Conservation (phyloP, 495 filamentous ascomycete genomes). For the Tuber brumale region DNA sequence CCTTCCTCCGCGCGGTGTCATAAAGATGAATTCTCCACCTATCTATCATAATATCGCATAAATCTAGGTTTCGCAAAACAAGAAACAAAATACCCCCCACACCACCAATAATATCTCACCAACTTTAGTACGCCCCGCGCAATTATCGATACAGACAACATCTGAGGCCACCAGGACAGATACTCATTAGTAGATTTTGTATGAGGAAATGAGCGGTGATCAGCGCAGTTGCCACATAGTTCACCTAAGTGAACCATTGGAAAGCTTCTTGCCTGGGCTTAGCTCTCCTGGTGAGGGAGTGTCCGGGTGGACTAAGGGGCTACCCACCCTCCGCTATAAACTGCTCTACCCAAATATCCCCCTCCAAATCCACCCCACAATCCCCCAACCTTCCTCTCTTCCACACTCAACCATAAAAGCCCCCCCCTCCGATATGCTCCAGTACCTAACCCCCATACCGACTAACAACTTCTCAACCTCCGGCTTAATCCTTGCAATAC, state of each 20-base stretch:
- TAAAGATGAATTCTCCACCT: not conserved
- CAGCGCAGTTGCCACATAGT: too few relatives aligned
- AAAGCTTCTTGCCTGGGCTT: too few relatives aligned
- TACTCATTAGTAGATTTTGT: too few relatives aligned
- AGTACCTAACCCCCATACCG: slow-evolving; percentile 50
- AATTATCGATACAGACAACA: not conserved
- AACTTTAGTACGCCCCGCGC: not conserved
- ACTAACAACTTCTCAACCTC: slow-evolving; percentile 41
- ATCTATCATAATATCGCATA: not conserved
- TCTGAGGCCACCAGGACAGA: too few relatives aligned
- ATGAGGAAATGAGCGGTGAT: too few relatives aligned
- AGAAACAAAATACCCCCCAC: not conserved
- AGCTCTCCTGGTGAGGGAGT: too few relatives aligned
- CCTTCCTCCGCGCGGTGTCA: not conserved
- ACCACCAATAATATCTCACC: not conserved
- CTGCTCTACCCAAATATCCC: slow-evolving; percentile 16
- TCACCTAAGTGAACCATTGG: too few relatives aligned
- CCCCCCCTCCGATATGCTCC: slow-evolving; percentile 43
- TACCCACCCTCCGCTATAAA: too few relatives aligned
- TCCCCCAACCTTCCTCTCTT: slow-evolving; percentile 4
- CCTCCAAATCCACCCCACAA: slow-evolving; percentile 15
- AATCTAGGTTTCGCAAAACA: not conserved
- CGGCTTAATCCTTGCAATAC: slow-evolving; percentile 33
- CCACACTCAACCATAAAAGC: slow-evolving; percentile 33
- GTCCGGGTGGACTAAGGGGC: too few relatives aligned